A percentile compares a stretch with the other conserved stretches of the same genome.
Conservation (phyloP, 2,329 filamentous ascomycete species). For the Botrytis tulipae region DNA sequence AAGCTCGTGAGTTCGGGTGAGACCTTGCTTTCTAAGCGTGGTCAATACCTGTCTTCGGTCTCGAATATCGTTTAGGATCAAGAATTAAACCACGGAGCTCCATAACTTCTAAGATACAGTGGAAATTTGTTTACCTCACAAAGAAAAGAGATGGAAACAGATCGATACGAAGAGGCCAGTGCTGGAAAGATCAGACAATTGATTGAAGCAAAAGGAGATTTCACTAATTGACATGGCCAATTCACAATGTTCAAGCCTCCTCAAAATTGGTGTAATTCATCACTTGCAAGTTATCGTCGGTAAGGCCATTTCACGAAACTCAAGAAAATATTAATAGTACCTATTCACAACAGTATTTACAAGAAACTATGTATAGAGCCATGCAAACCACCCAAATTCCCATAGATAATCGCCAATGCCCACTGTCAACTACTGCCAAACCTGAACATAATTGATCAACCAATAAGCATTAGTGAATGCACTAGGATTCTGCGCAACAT, state of each 20-base stretch:
- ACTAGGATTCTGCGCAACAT: slow-evolving; percentile 66
- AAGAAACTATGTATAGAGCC: neutral
- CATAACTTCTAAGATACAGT: neutral
- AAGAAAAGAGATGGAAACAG: neutral
- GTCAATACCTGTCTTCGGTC: neutral
- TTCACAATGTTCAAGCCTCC: neutral
- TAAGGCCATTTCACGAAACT: neutral
- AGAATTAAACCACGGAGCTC: neutral
- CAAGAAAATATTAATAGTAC: neutral
- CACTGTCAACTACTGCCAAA: neutral
- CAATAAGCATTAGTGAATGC: slow-evolving; percentile 72
- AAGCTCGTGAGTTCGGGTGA: neutral
- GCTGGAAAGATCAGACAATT: neutral
- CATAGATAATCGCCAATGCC: neutral
- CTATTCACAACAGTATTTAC: neutral
- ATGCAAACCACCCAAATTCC: no score
- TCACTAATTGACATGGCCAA: neutral
- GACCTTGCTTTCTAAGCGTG: neutral
- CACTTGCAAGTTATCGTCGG: neutral
- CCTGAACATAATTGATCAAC: slow-evolving; percentile 55
- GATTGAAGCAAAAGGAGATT: no score
- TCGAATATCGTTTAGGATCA: neutral
- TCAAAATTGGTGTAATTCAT: neutral
- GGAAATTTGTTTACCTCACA: neutral
- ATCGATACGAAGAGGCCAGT: neutral